phyloP scores from a whole-genome alignment of 2,329 filamentous ascomycete species.

The Trichophyton simii region DNA sequence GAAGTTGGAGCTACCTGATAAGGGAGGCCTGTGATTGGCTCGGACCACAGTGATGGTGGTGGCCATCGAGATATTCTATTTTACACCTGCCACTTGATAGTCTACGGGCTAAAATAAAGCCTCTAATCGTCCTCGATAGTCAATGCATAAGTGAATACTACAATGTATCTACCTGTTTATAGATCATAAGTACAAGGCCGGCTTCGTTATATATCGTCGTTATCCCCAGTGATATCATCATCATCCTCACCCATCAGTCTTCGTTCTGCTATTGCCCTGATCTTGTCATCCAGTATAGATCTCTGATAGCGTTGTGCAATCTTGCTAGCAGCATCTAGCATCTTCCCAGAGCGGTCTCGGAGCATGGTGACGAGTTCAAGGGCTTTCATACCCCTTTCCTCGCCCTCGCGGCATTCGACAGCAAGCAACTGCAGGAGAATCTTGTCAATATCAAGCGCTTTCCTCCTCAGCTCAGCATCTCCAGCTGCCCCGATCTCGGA shows the following conservation, averaged over 20 bases:
- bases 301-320: conserved; percentile 76
- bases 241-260: conserved; percentile 50
- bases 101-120: background rate
- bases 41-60: background rate
- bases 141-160: background rate
- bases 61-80: background rate
- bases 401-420: conserved; percentile 78
- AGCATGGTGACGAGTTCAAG: conserved; percentile 81
- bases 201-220: conserved; percentile 12
- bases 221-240: conserved; percentile 24
- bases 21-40: background rate
- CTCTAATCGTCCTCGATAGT: background rate
- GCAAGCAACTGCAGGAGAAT: conserved; percentile 78
- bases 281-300: conserved; percentile 75
- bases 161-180: background rate
- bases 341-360: conserved; percentile 70
- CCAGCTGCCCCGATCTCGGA: conserved; percentile 54
- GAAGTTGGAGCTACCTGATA: background rate
- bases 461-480: conserved; percentile 52
- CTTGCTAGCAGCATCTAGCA: conserved; percentile 83
- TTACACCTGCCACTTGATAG: background rate
- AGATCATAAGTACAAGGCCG: background rate
- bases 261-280: conserved; percentile 67
- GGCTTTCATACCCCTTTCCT: conserved; percentile 88
- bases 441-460: conserved; percentile 82